Percentiles rank a stretch among this genome's conserved stretches.
Conservation (phyloP, 2,329 filamentous ascomycete genomes). For the Cucurbitaria berberidis region DNA sequence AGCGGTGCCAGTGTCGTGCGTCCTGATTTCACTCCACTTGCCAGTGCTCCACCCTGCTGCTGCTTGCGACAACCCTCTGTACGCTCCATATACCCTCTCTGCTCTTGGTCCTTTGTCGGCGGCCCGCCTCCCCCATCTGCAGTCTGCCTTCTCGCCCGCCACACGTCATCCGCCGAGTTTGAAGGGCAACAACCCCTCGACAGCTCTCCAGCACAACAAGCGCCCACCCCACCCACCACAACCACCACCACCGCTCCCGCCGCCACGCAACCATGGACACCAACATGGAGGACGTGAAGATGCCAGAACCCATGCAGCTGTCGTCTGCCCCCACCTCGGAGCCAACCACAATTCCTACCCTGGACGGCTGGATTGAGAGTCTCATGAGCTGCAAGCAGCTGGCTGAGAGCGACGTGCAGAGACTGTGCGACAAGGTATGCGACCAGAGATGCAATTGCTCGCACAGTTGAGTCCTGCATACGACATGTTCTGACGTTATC, state of each 20-base stretch:
- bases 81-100: slow-evolving; percentile 15
- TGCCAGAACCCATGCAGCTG: slow-evolving; percentile 77
- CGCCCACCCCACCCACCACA: slow-evolving; percentile 30
- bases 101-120: slow-evolving; percentile 1
- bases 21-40: slow-evolving; percentile 27
- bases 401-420: slow-evolving; percentile 90
- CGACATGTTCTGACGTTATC: slow-evolving; percentile 19
- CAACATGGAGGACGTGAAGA: slow-evolving; percentile 98
- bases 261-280: slow-evolving; percentile 76
- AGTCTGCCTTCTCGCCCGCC: slow-evolving; percentile 17
- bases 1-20: slow-evolving; percentile 20
- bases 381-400: slow-evolving; percentile 99
- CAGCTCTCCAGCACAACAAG: slow-evolving; percentile 38
- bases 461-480: neutral
- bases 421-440: slow-evolving; percentile 92
- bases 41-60: slow-evolving; percentile 26
- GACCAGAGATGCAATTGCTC: slow-evolving; percentile 1
- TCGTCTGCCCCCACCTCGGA: slow-evolving; percentile 72
- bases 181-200: slow-evolving; percentile 47
- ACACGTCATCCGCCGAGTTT: slow-evolving; percentile 49
- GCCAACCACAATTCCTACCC: slow-evolving; percentile 85
- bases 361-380: slow-evolving; percentile 98
- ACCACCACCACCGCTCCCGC: slow-evolving; percentile 23
- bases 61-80: slow-evolving; percentile 19
- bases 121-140: slow-evolving; percentile 5